These are phyloP conservation scores for Stachybotrys elegans DNA, from an alignment of 2,329 filamentous ascomycete genomes.

Conservation along the genomic window DNA sequence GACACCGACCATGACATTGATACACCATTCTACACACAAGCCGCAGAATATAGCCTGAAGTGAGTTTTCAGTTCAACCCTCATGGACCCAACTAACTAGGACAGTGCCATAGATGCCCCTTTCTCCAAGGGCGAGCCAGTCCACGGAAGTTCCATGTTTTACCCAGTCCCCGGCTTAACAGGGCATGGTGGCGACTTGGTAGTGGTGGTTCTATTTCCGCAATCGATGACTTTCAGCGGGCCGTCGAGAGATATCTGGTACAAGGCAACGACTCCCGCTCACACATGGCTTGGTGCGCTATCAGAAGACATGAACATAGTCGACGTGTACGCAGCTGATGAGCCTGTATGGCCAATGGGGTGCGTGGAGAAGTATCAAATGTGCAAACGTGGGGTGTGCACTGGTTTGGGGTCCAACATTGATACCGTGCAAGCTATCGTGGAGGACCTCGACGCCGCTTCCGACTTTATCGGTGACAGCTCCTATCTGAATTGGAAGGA, in stretches of 20 bases:
- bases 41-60: too few species aligned
- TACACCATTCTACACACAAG: too few species aligned
- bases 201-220: not conserved
- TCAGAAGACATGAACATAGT: not conserved
- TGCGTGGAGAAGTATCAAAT: not conserved
- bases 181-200: not conserved
- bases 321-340: not conserved
- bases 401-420: not conserved
- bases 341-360: not conserved
- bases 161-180: not conserved
- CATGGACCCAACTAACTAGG: too few species aligned
- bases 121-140: not conserved
- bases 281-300: not conserved
- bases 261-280: not conserved
- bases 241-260: not conserved
- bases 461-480: not conserved
- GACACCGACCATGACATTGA: too few species aligned
- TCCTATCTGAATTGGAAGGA: not conserved
- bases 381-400: not conserved
- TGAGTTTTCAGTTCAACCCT: too few species aligned
- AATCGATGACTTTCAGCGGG: not conserved
- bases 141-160: not conserved
- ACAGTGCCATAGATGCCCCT: not conserved
- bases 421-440: not conserved
- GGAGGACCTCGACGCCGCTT: not conserved